These are phyloP conservation scores for Penicillium paneum DNA, from an alignment of 2,329 filamentous ascomycete species.

Conservation along the genomic window DNA sequence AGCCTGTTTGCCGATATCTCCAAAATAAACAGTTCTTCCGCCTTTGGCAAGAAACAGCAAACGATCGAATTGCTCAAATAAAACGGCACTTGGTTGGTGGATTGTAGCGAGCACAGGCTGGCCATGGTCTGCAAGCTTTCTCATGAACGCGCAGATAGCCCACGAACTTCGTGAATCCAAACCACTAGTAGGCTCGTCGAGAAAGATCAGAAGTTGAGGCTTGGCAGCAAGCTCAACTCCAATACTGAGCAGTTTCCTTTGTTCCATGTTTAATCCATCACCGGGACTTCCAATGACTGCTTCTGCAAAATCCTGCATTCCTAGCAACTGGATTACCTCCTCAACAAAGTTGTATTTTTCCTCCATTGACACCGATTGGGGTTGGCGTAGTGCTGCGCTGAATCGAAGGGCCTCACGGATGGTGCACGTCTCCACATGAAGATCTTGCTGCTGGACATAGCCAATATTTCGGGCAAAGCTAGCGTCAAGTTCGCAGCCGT, in stretches of 20 bases:
- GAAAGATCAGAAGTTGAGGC: constrained; percentile 78
- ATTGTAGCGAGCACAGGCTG: constrained; percentile 88
- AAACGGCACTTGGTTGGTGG: constrained; percentile 82
- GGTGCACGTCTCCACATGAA: constrained; percentile 78
- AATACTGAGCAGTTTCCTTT: constrained; percentile 74
- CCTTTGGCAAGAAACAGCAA: constrained; percentile 59
- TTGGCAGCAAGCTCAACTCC: constrained; percentile 90
- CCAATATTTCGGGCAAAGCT: constrained; percentile 64
- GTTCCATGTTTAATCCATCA: constrained; percentile 63
- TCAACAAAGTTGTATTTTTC: constrained; percentile 83
- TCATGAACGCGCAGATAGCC: constrained; percentile 76
- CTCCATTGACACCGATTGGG: constrained; percentile 61
- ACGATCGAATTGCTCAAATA: constrained; percentile 74
- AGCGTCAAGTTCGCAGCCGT: constrained; percentile 55
- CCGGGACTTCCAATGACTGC: constrained; percentile 83
- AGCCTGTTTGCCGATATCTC: constrained; percentile 57
- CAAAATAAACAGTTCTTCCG: constrained; percentile 64
- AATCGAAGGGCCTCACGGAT: constrained; percentile 87
- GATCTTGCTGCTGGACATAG: constrained; percentile 67
- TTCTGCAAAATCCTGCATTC: constrained; percentile 84
- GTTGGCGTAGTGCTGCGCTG: constrained; percentile 78
- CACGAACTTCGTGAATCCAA: constrained; percentile 85
- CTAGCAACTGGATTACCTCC: constrained; percentile 74
- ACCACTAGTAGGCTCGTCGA: constrained; percentile 90
- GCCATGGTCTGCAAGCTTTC: constrained; percentile 78